phyloP scores from a whole-genome alignment of 1,284 basidiomycete species.

The Trametes hirsuta region DNA sequence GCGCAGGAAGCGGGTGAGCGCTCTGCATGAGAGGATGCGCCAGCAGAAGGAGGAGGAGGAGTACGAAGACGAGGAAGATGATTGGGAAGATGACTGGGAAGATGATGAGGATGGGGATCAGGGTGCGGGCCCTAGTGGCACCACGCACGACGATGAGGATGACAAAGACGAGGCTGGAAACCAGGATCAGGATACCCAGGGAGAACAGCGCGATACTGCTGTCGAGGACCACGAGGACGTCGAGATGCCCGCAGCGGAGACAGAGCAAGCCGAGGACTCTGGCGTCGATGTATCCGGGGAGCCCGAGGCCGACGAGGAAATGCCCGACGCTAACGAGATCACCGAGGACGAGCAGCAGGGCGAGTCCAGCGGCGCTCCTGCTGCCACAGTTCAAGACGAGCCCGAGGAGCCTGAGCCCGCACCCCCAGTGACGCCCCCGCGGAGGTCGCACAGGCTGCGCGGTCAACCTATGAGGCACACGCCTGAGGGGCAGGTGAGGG shows the following conservation, averaged over 20 bases:
- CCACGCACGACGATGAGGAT: not conserved
- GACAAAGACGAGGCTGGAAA: too few relatives aligned
- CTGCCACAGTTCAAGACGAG: not conserved
- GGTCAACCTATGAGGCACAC: too few relatives aligned
- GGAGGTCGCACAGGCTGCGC: not conserved
- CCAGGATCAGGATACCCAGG: not conserved
- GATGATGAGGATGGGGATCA: not conserved
- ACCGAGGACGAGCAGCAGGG: not conserved
- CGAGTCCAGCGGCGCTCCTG: not conserved
- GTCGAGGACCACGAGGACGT: not conserved
- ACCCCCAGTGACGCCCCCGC: not conserved
- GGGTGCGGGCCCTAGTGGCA: not conserved
- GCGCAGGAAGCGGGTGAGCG: too few relatives aligned
- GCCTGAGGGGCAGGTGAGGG: not conserved
- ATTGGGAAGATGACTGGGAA: not conserved
- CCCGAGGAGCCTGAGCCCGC: not conserved
- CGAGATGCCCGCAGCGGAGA: not conserved
- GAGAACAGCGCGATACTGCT: not conserved
- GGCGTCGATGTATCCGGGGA: not conserved
- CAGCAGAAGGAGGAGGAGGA: not conserved
- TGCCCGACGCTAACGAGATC: not conserved
- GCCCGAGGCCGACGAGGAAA: not conserved
- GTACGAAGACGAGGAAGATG: not conserved
- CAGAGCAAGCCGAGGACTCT: not conserved
- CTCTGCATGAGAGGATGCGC: too few relatives aligned